Conservation (phyloP, 2,329 filamentous ascomycete genomes). For the Botryosphaeria dothidea region DNA sequence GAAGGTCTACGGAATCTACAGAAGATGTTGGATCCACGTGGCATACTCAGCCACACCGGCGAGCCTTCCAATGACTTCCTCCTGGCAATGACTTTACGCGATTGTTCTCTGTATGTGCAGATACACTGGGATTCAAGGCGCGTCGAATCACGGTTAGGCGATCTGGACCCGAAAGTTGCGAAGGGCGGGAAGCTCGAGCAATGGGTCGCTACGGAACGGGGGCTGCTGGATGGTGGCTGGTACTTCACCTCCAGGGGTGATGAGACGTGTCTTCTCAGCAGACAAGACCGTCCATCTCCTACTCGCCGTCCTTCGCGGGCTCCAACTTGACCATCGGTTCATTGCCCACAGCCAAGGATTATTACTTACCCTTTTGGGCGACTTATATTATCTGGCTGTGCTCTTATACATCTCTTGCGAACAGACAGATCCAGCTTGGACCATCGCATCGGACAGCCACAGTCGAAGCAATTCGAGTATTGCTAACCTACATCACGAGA, state of each 20-base stretch:
- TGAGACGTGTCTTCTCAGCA: slow-evolving; percentile 19
- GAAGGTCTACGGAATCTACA: slow-evolving; percentile 40
- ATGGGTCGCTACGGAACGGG: slow-evolving; percentile 14
- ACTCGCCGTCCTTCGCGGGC: slow-evolving; percentile 8
- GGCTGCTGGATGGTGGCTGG: slow-evolving; percentile 7
- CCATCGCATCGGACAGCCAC: no score
- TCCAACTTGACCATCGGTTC: background rate
- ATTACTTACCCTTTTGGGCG: background rate
- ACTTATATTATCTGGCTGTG: slow-evolving; percentile 9
- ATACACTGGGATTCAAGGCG: slow-evolving; percentile 25
- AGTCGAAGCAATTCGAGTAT: no score
- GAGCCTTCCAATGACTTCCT: slow-evolving; percentile 24
- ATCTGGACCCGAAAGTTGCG: slow-evolving; percentile 47
- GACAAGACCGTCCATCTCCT: slow-evolving; percentile 1
- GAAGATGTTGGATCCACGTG: slow-evolving; percentile 37
- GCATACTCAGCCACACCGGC: slow-evolving; percentile 27
- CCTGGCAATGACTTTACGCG: slow-evolving; percentile 50
- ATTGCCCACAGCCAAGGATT: background rate
- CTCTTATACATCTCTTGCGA: background rate
- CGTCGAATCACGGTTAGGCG: slow-evolving; percentile 45
- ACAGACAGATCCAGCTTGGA: background rate
- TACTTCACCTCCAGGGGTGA: slow-evolving; percentile 1
- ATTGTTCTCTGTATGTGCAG: slow-evolving; percentile 48
- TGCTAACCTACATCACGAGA: no score
- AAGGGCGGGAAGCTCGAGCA: slow-evolving; percentile 19